Conservation (phyloP, 805 yeast species). For the Teunomyces pallodes region DNA sequence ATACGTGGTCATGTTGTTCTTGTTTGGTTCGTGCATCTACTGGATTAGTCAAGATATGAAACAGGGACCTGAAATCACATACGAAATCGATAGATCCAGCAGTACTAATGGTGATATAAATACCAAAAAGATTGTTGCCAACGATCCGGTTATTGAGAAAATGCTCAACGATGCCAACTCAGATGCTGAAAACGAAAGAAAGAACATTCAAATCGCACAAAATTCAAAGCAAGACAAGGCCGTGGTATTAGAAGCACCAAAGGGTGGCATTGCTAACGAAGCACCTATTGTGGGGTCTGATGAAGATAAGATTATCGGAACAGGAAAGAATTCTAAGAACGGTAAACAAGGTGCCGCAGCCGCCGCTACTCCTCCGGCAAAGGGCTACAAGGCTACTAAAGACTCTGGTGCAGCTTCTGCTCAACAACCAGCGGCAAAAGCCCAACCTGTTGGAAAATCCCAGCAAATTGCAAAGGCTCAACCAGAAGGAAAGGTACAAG, state of each 20-base stretch:
- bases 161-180: slow-evolving; percentile 28
- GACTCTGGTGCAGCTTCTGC: slow-evolving; percentile 1
- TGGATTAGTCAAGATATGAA: slow-evolving; percentile 37
- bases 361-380: background rate
- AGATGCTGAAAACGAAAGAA: slow-evolving; percentile 31
- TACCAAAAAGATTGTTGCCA: background rate
- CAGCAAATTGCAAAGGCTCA: background rate
- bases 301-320: slow-evolving; percentile 27
- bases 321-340: slow-evolving; percentile 13
- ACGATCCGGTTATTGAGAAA: slow-evolving; percentile 19
- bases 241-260: slow-evolving; percentile 35
- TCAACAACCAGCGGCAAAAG: background rate
- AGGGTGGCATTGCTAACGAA: slow-evolving; percentile 47
- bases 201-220: slow-evolving; percentile 36
- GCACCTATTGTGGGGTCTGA: slow-evolving; percentile 43
- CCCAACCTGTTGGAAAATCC: too few species aligned
- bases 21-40: slow-evolving; percentile 35
- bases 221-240: slow-evolving; percentile 28
- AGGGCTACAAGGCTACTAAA: slow-evolving; percentile 13
- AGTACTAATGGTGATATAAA: background rate
- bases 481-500: background rate
- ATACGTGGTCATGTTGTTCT: slow-evolving; percentile 31
- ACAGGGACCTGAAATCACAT: slow-evolving; percentile 23
- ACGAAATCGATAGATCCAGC: slow-evolving; percentile 18
- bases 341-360: background rate